Evolutionary conservation across 140 eudicot species (phyloP).

Genomic region (Cichorium intybus): DNA sequence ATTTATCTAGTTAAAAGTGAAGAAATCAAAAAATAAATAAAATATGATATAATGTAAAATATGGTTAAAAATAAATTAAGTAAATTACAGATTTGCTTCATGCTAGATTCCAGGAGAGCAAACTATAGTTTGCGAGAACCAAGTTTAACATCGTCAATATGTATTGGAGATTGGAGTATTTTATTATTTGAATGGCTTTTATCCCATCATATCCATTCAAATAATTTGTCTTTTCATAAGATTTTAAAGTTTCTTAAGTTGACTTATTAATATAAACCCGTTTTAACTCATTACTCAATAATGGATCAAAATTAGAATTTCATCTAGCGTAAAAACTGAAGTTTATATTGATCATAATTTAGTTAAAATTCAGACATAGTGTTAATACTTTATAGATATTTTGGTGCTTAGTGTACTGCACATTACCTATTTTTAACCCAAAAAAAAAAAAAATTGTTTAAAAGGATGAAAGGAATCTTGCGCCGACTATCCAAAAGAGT

Average conservation of each 20-base stretch:
- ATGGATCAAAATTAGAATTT: not conserved
- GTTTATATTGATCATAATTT: not conserved
- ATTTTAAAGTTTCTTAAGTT: not conserved
- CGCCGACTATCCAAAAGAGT: slow-evolving; percentile 33
- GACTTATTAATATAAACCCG: too few species aligned
- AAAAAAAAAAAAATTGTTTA: not conserved
- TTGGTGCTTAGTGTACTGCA: not conserved
- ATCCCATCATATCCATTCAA: too few species aligned
- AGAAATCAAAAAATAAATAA: too few species aligned
- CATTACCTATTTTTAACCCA: not conserved
- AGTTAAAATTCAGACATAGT: not conserved
- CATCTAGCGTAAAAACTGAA: not conserved
- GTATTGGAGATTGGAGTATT: too few species aligned
- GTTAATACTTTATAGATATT: not conserved
- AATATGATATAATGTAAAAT: too few species aligned
- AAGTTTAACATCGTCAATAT: not conserved
- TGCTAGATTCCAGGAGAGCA: too few species aligned
- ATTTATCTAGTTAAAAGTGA: too few species aligned
- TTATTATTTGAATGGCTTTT: not conserved
- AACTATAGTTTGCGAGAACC: too few species aligned
- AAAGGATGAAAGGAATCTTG: slow-evolving; percentile 26
- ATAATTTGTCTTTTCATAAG: too few species aligned
- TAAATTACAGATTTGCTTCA: too few species aligned
- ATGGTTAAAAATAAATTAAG: too few species aligned
- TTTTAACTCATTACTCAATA: too few species aligned